phyloP scores from a whole-genome alignment of 495 filamentous ascomycete genomes.

The Copromyces sp. region DNA sequence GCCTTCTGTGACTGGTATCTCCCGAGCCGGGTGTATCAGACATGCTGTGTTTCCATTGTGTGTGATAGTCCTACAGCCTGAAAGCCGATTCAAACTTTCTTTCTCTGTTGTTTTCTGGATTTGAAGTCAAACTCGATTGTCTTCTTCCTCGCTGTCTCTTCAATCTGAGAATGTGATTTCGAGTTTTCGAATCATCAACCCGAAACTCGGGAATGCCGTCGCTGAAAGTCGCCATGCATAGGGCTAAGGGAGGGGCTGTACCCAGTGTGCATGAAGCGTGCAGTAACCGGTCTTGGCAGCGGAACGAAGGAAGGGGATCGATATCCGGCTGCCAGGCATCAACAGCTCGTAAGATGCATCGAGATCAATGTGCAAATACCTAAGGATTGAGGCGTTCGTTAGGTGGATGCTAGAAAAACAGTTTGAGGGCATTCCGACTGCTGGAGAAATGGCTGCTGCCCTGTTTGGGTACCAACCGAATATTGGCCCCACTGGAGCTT shows the following conservation, averaged over 20 bases:
- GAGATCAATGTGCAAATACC: not conserved
- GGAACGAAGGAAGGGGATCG: not conserved
- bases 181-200: not conserved
- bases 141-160: not conserved
- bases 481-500: not conserved
- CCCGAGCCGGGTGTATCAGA: not conserved
- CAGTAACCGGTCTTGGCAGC: not conserved
- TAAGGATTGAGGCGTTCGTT: not conserved
- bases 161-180: no score
- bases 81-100: not conserved
- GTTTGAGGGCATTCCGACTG: not conserved
- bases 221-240: slow-evolving; percentile 8
- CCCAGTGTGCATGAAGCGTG: not conserved
- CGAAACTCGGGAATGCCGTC: not conserved
- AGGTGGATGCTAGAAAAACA: not conserved
- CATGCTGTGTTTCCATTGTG: not conserved
- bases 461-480: not conserved
- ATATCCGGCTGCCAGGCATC: slow-evolving; percentile 1
- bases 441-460: not conserved
- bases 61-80: not conserved
- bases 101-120: not conserved
- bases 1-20: not conserved
- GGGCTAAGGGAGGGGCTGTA: slow-evolving; percentile 19
- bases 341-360: not conserved
- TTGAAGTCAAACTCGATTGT: not conserved